Evolutionary conservation across 331 rosid species (phyloP).

Genomic region (Pyracantha coccinea): DNA sequence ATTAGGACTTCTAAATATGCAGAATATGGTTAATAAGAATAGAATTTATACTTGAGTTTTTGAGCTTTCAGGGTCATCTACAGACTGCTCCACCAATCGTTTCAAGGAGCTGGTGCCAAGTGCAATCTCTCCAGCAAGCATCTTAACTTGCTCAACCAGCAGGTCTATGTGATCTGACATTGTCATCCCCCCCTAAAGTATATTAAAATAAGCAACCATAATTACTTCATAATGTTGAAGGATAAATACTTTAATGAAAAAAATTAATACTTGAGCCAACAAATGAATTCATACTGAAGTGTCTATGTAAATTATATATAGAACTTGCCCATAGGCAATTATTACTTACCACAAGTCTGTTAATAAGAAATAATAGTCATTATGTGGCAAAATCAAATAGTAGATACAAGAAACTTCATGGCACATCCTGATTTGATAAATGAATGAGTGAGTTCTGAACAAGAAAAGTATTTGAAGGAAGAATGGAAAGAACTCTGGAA

Average conservation of each 20-base stretch:
- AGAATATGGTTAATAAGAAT: background rate
- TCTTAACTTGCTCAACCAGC: slow-evolving; percentile 96
- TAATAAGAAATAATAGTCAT: background rate
- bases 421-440: background rate
- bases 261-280: background rate
- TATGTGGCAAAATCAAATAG: background rate
- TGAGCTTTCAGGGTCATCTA: slow-evolving; percentile 69
- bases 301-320: background rate
- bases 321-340: background rate
- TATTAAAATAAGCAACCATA: slow-evolving; percentile 10
- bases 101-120: slow-evolving; percentile 93
- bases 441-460: background rate
- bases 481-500: background rate
- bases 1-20: background rate
- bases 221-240: background rate
- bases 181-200: slow-evolving; percentile 74
- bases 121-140: slow-evolving; percentile 99
- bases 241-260: background rate
- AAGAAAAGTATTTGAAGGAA: background rate
- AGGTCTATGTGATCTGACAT: slow-evolving; percentile 94
- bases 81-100: slow-evolving; percentile 89
- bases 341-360: background rate
- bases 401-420: background rate
- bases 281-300: background rate
- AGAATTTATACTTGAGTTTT: slow-evolving; percentile 57